Conservation (phyloP, 495 filamentous ascomycete genomes). For the Pseudevernia furfuracea region DNA sequence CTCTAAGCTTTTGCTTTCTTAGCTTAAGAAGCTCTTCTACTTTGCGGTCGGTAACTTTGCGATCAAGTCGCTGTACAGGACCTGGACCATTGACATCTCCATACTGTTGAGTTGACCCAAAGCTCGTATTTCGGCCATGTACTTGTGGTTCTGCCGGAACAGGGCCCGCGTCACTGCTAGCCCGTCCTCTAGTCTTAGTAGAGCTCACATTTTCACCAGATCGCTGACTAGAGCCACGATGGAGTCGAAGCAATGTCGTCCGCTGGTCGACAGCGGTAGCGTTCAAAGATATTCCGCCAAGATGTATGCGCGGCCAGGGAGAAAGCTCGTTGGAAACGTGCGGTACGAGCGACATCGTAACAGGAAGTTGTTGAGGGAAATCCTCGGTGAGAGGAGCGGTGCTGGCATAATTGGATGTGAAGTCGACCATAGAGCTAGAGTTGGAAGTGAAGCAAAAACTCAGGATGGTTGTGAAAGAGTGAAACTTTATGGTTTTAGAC, state of each 20-base stretch:
- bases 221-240: neutral
- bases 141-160: neutral
- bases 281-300: neutral
- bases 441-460: neutral
- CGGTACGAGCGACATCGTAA: neutral
- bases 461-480: neutral
- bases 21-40: constrained; percentile 1
- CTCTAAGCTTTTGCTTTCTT: constrained; percentile 2
- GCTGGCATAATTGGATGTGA: neutral
- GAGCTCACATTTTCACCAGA: neutral
- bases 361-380: too few relatives aligned
- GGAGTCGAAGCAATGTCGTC: neutral
- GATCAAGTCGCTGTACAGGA: neutral
- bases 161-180: neutral
- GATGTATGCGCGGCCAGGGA: neutral
- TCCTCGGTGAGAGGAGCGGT: neutral
- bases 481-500: neutral
- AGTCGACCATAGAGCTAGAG: neutral
- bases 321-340: neutral
- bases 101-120: constrained; percentile 4
- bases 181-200: neutral
- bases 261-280: neutral
- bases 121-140: neutral
- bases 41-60: neutral
- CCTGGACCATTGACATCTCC: neutral